phyloP scores from a whole-genome alignment of 1,284 basidiomycete genomes.

The Malassezia brasiliensis region DNA sequence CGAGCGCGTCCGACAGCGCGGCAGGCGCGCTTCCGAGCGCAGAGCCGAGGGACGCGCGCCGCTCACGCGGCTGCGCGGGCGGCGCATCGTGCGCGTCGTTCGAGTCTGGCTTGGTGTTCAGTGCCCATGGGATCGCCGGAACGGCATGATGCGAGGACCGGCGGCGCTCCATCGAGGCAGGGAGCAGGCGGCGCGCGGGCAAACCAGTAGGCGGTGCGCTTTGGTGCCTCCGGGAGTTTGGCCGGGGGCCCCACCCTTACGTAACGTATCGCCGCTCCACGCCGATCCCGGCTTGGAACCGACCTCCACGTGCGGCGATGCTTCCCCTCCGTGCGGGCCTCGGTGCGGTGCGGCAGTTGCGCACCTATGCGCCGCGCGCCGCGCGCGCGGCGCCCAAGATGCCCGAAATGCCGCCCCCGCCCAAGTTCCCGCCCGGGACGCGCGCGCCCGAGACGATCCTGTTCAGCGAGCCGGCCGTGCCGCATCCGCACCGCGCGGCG shows the following conservation, averaged over 20 bases:
- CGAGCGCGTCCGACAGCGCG: not conserved
- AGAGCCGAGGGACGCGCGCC: not conserved
- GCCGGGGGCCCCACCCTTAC: too few species aligned
- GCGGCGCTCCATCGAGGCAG: too few species aligned
- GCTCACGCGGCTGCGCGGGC: not conserved
- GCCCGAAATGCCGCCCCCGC: conserved; percentile 20
- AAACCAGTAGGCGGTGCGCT: too few species aligned
- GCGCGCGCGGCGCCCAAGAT: not conserved
- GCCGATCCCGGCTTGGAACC: too few species aligned
- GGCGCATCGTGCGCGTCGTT: not conserved
- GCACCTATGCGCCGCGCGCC: not conserved
- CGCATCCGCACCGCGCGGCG: conserved; percentile 39
- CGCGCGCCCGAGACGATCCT: conserved; percentile 30
- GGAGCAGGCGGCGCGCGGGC: too few species aligned
- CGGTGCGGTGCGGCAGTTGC: not conserved
- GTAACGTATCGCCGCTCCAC: too few species aligned
- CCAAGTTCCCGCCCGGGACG: conserved; percentile 34
- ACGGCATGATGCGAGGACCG: not conserved
- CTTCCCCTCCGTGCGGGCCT: not conserved
- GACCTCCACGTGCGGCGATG: not conserved
- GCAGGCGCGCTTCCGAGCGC: not conserved
- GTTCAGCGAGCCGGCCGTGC: conserved; percentile 44
- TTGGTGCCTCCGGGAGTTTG: too few species aligned
- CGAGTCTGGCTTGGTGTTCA: not conserved
- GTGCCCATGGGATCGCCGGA: not conserved